Conservation (phyloP, 1,284 basidiomycete genomes). For the Malassezia cuniculi region DNA sequence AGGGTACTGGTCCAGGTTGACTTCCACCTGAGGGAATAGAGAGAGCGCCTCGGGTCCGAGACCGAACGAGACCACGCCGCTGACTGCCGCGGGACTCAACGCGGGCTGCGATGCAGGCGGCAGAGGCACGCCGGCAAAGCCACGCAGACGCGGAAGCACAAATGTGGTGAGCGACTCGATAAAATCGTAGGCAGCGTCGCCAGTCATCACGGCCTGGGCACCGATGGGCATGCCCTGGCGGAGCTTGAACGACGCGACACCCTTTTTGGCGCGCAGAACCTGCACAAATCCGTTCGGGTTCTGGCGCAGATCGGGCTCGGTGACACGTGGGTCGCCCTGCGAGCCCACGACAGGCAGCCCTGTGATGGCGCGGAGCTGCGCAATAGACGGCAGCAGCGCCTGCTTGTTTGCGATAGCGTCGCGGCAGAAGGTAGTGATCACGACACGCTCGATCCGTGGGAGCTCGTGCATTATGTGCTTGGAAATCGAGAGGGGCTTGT, state of each 20-base stretch:
- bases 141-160: constrained; percentile 79
- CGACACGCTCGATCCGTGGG: constrained; percentile 68
- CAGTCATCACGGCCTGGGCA: constrained; percentile 76
- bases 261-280: constrained; percentile 64
- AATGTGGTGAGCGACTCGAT: constrained; percentile 78
- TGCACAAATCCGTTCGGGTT: constrained; percentile 51
- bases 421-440: constrained; percentile 44
- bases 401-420: constrained; percentile 59
- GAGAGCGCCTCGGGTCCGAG: constrained; percentile 70
- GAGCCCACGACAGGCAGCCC: constrained; percentile 55
- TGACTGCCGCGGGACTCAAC: constrained; percentile 55
- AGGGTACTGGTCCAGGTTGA: constrained; percentile 43
- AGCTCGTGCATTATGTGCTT: constrained; percentile 23
- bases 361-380: constrained; percentile 73
- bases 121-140: constrained; percentile 69
- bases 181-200: constrained; percentile 86
- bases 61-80: constrained; percentile 79
- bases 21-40: constrained; percentile 59
- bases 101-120: constrained; percentile 49
- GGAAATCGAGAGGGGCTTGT: constrained; percentile 16
- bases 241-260: constrained; percentile 70
- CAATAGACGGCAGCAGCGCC: constrained; percentile 68
- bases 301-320: no score
- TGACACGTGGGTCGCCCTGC: constrained; percentile 20
- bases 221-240: constrained; percentile 70